phyloP scores from a whole-genome alignment of 1,284 basidiomycete species.

The Singerocomus inundabilis region DNA sequence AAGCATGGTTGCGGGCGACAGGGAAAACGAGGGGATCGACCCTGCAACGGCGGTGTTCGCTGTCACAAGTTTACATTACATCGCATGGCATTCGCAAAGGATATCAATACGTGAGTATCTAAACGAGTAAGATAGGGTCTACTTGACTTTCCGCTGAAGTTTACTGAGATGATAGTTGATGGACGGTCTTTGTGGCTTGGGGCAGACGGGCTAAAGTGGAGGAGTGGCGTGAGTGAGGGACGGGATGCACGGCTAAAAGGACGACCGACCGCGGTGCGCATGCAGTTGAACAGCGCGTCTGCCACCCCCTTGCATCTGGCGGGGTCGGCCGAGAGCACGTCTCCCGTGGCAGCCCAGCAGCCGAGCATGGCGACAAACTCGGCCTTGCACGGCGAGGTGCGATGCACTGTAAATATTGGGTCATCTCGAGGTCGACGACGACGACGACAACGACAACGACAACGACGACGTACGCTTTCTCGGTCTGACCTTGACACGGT shows the following conservation, averaged over 20 bases:
- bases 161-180: conserved; percentile 86
- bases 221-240: conserved; percentile 1
- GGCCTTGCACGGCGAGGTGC: conserved; percentile 35
- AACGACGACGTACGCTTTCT: conserved; percentile 64
- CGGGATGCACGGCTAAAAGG: not conserved
- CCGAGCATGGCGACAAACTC: conserved; percentile 83
- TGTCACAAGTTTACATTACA: conserved; percentile 16
- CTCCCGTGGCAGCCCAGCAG: conserved; percentile 87
- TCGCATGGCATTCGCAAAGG: conserved; percentile 17
- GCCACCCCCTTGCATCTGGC: conserved; percentile 63
- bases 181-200: conserved; percentile 63
- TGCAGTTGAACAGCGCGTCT: conserved; percentile 76
- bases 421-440: not conserved
- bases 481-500: conserved; percentile 79
- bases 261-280: conserved; percentile 76
- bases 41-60: conserved; percentile 2
- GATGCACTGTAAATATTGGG: conserved; percentile 13
- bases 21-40: not conserved
- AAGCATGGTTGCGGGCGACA: not conserved
- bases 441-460: no score
- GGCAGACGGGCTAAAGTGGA: conserved; percentile 52
- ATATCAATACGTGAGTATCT: conserved; percentile 23
- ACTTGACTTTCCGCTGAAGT: conserved; percentile 71
- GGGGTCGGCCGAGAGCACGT: conserved; percentile 58
- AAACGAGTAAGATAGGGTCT: conserved; percentile 27